These are phyloP conservation scores for Pythium chondricola DNA, from an alignment of 352 stramenopile genomes.

Conservation along the genomic window DNA sequence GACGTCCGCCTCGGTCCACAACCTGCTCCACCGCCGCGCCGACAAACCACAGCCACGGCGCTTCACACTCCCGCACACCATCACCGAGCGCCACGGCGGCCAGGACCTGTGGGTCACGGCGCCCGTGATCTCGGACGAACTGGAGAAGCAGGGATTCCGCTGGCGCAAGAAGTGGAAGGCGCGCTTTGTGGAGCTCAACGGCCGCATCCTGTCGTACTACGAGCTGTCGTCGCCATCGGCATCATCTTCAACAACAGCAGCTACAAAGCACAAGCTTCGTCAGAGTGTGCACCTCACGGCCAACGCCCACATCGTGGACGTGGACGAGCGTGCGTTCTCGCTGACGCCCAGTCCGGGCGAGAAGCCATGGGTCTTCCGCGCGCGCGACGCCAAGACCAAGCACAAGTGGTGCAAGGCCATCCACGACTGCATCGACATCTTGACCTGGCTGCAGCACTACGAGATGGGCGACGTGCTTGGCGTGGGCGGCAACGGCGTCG, in stretches of 20 bases:
- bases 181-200: constrained; percentile 70
- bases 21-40: constrained; percentile 9
- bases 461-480: constrained; percentile 53
- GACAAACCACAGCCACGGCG: constrained; percentile 15
- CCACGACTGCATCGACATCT: constrained; percentile 72
- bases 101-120: constrained; percentile 69
- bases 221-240: constrained; percentile 15
- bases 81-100: constrained; percentile 68
- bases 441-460: constrained; percentile 71
- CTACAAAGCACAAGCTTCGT: constrained; percentile 26
- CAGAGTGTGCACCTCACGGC: constrained; percentile 55
- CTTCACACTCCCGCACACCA: constrained; percentile 60
- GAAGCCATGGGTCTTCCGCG: constrained; percentile 57
- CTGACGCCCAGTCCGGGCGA: constrained; percentile 41
- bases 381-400: constrained; percentile 43
- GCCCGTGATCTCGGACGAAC: constrained; percentile 53
- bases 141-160: constrained; percentile 72
- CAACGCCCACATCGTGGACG: constrained; percentile 40
- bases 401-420: constrained; percentile 55
- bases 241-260: background rate
- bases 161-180: constrained; percentile 77
- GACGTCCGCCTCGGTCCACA: too few species aligned
- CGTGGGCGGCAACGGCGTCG: constrained; percentile 69
- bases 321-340: constrained; percentile 50
- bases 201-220: constrained; percentile 63